Conservation (phyloP, 352 stramenopile genomes). For the Pythium volutum region DNA sequence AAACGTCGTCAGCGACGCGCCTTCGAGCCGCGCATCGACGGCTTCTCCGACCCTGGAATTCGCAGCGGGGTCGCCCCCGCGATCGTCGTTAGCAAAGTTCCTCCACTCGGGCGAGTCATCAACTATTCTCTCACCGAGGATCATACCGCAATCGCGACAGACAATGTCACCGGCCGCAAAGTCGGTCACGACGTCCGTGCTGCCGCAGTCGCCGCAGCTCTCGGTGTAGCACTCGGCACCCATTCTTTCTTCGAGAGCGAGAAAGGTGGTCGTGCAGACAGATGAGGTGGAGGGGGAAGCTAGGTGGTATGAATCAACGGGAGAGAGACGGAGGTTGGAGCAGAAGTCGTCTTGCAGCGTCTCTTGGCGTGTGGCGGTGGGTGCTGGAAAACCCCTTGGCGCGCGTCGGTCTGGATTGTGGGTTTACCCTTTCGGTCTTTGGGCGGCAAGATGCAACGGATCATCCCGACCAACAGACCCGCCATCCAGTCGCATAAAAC, state of each 20-base stretch:
- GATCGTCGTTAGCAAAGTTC: conserved; percentile 87
- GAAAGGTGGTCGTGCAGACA: too few species aligned
- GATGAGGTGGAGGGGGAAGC: too few species aligned
- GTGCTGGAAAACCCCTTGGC: neutral
- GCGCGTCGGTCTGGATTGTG: too few species aligned
- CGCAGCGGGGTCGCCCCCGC: conserved; percentile 65
- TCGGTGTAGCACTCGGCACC: conserved; percentile 63
- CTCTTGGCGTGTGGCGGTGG: neutral
- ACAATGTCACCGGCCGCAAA: conserved; percentile 78
- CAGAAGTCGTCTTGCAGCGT: too few species aligned
- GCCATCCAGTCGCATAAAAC: conserved; percentile 15
- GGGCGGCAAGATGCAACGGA: conserved; percentile 16
- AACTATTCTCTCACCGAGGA: conserved; percentile 86
- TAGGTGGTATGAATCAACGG: too few species aligned
- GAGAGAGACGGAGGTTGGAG: too few species aligned
- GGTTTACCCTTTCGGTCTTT: too few species aligned
- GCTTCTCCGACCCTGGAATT: conserved; percentile 81
- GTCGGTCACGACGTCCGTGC: conserved; percentile 76
- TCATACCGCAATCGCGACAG: conserved; percentile 77
- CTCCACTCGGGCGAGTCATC: conserved; percentile 86
- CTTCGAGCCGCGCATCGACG: conserved; percentile 56
- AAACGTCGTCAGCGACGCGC: conserved; percentile 61
- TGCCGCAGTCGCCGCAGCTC: conserved; percentile 65
- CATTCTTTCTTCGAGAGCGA: conserved; percentile 23
- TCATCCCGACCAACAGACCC: conserved; percentile 20